Percentiles rank a stretch among this genome's conserved stretches.
These are phyloP conservation scores for Plasmodium coatneyi DNA, from an alignment of 169 alveolate species.

Conservation along the genomic window DNA sequence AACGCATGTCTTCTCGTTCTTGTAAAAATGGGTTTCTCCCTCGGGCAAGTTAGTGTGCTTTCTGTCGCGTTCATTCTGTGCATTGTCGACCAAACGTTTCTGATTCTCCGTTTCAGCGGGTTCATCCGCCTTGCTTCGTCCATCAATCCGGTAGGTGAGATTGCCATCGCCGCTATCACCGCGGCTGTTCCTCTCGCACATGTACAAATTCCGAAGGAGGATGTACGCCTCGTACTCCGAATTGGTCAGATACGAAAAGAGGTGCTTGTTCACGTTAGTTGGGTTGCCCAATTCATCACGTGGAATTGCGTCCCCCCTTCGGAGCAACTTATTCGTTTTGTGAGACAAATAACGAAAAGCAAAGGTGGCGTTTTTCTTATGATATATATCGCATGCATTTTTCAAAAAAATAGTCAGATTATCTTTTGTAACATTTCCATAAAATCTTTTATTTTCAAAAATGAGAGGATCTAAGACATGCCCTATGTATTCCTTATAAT, in stretches of 20 bases:
- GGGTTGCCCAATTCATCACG: not conserved
- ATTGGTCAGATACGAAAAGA: conserved; percentile 70
- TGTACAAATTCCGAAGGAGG: conserved; percentile 58
- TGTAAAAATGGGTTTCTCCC: conserved; percentile 32
- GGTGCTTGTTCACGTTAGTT: not conserved
- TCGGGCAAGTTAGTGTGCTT: not conserved
- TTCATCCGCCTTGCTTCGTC: not conserved
- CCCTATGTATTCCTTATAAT: conserved; percentile 67
- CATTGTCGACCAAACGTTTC: not conserved
- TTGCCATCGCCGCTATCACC: not conserved
- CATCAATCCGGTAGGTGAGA: not conserved
- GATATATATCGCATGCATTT: conserved; percentile 49
- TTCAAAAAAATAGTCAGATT: conserved; percentile 51
- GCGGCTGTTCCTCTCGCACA: conserved; percentile 28
- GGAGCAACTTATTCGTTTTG: conserved; percentile 36
- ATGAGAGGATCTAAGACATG: conserved; percentile 63
- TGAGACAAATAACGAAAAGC: conserved; percentile 52
- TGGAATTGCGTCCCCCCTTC: not conserved
- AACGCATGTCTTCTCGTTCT: conserved; percentile 55
- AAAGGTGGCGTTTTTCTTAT: conserved; percentile 54
- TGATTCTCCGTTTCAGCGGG: not conserved
- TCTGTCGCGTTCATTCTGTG: not conserved
- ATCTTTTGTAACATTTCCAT: conserved; percentile 57
- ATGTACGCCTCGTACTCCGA: conserved; percentile 75
- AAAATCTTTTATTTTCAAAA: conserved; percentile 59